Percentiles rank a stretch among this genome's conserved stretches.
Conservation (phyloP, 2,329 filamentous ascomycete genomes). For the Aureobasidium sp. region DNA sequence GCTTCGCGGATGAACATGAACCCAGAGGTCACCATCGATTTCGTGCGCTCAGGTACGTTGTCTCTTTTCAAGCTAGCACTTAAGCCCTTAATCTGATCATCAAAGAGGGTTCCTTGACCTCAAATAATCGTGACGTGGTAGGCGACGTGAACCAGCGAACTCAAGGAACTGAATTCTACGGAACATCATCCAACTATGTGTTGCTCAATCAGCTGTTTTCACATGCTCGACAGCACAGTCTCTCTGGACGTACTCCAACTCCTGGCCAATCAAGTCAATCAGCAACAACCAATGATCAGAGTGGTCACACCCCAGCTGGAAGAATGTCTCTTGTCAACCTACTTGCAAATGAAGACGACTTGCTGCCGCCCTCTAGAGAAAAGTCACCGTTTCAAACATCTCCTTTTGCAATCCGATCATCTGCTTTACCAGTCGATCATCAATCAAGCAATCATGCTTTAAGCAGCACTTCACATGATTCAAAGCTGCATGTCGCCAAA, state of each 20-base stretch:
- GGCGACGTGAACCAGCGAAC: slow-evolving; percentile 15
- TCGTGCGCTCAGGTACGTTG: background rate
- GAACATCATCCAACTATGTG: slow-evolving; percentile 12
- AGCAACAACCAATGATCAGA: background rate
- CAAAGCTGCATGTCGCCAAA: background rate
- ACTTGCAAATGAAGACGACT: slow-evolving; percentile 1
- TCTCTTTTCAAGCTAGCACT: background rate
- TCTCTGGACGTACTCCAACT: background rate
- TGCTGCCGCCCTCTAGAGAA: slow-evolving; percentile 2
- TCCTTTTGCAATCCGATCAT: background rate
- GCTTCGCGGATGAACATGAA: background rate
- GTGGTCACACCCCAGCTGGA: background rate
- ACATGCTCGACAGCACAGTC: slow-evolving; percentile 2
- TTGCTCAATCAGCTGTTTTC: slow-evolving; percentile 14
- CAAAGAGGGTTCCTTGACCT: background rate
- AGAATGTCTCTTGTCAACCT: slow-evolving; percentile 4
- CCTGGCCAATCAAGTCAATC: too few species aligned
- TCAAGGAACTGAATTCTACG: slow-evolving; percentile 16
- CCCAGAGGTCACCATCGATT: background rate
- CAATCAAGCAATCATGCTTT: background rate
- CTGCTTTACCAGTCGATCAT: background rate
- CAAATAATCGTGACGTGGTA: slow-evolving; percentile 8
- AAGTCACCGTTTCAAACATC: background rate
- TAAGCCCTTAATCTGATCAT: background rate
- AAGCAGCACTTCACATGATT: background rate